Evolutionary conservation across 257 asterid genomes (phyloP).

Genomic region (Solanum megistacrolobum): DNA sequence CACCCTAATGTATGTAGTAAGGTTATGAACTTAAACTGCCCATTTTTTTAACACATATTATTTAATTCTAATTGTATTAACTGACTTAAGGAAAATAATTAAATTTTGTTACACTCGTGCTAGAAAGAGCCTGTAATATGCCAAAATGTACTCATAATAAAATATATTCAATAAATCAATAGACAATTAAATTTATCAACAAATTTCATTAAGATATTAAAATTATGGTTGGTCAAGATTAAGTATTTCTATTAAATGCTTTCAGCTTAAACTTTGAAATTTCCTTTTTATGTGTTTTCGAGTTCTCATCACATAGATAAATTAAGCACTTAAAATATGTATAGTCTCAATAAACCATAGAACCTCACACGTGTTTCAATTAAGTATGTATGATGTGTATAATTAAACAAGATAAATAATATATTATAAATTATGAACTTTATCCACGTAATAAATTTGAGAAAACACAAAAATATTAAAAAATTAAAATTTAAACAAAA

Average conservation of each 20-base stretch:
- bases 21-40: neutral
- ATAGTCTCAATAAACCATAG: neutral
- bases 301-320: too few relatives aligned
- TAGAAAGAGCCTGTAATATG: neutral
- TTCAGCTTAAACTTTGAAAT: neutral
- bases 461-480: too few relatives aligned
- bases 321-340: too few relatives aligned
- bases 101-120: neutral
- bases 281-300: too few relatives aligned
- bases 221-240: too few relatives aligned
- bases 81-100: neutral
- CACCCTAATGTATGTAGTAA: neutral
- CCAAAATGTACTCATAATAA: neutral
- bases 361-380: neutral
- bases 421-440: too few relatives aligned
- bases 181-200: neutral
- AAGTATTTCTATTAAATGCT: too few relatives aligned
- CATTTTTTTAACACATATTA: neutral
- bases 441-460: neutral
- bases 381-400: neutral
- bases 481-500: too few relatives aligned
- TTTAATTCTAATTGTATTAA: neutral
- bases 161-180: neutral
- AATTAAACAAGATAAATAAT: neutral
- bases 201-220: too few relatives aligned